Evolutionary conservation across 805 yeast genomes (phyloP).

Genomic region (Monosporozyma servazzii): DNA sequence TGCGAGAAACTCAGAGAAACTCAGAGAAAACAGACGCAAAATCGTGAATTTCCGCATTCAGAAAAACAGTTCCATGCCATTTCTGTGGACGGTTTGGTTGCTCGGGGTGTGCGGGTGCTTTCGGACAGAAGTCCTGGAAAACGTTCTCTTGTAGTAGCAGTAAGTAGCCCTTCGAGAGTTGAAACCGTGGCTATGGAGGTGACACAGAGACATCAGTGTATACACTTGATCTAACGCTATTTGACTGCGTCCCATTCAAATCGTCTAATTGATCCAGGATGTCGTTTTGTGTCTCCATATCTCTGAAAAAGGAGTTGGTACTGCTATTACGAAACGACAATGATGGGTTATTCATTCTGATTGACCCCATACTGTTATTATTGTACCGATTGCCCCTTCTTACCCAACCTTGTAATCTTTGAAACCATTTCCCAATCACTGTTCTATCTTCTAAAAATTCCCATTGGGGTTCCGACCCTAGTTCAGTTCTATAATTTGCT

Average conservation of each 20-base stretch:
- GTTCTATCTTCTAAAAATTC: constrained; percentile 21
- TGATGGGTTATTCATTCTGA: constrained; percentile 3
- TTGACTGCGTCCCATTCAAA: not conserved
- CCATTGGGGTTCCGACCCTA: constrained; percentile 18
- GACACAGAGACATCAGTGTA: not conserved
- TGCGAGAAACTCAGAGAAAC: no score
- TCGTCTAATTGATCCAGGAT: constrained; percentile 30
- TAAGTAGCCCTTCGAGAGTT: no score
- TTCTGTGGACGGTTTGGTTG: no score
- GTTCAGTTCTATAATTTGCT: not conserved
- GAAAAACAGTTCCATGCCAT: no score
- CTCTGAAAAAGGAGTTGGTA: constrained; percentile 25
- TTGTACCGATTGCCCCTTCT: not conserved
- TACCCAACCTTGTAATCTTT: not conserved
- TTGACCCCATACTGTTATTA: not conserved
- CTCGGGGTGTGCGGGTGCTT: no score
- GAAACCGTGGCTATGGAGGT: no score
- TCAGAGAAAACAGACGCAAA: no score
- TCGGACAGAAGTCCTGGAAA: no score
- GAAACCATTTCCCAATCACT: constrained; percentile 2
- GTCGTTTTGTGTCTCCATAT: constrained; percentile 34
- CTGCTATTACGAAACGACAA: not conserved
- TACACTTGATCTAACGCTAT: not conserved
- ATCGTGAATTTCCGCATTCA: no score
- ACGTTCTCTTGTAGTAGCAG: no score